phyloP scores from a whole-genome alignment of 768 basidiomycete genomes.

The Phylloporus sp. region DNA sequence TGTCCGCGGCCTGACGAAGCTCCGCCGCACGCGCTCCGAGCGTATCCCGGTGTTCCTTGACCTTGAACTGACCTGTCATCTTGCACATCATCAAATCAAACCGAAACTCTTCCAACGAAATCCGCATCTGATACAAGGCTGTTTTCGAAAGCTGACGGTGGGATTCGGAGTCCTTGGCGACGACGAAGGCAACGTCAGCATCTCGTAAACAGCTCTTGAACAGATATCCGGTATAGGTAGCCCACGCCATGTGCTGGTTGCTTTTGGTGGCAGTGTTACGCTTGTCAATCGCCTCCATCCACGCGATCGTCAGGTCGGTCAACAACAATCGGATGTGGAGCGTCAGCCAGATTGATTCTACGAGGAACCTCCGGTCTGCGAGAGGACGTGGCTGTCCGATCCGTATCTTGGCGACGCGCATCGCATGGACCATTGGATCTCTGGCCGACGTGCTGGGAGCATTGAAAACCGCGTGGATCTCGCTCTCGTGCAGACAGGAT shows the following conservation, averaged over 20 bases:
- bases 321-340: constrained; percentile 52
- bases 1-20: constrained; percentile 6
- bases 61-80: constrained; percentile 13
- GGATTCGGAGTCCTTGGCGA: constrained; percentile 47
- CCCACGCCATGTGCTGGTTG: constrained; percentile 42
- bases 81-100: constrained; percentile 41
- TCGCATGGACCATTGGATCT: constrained; percentile 44
- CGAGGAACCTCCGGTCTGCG: constrained; percentile 55
- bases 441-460: constrained; percentile 37
- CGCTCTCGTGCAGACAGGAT: constrained; percentile 46
- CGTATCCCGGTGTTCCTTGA: constrained; percentile 13
- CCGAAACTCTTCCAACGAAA: constrained; percentile 46
- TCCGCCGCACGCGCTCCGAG: constrained; percentile 20
- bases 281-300: constrained; percentile 35
- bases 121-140: constrained; percentile 40
- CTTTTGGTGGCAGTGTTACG: constrained; percentile 12
- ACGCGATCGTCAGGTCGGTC: constrained; percentile 39
- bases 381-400: constrained; percentile 57
- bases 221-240: constrained; percentile 43
- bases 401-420: constrained; percentile 47
- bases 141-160: constrained; percentile 51
- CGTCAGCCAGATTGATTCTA: constrained; percentile 57
- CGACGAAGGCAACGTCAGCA: constrained; percentile 40
- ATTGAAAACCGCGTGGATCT: constrained; percentile 33
- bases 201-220: constrained; percentile 45